These are phyloP conservation scores for Leccinum rimulosum DNA, from an alignment of 768 basidiomycete species.

Conservation along the genomic window DNA sequence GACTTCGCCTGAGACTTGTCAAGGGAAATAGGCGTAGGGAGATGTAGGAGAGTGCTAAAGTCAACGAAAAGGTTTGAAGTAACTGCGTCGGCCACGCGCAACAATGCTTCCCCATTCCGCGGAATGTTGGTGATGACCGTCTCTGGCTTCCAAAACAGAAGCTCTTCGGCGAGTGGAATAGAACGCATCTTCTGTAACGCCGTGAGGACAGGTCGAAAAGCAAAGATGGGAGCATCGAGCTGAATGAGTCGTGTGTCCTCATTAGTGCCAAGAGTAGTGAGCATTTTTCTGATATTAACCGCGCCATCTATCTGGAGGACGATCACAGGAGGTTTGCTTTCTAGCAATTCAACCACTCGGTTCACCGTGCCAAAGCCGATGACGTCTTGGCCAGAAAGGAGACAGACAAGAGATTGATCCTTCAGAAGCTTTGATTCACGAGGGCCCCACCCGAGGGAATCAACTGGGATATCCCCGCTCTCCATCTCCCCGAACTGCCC, in stretches of 20 bases:
- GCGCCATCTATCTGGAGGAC: conserved; percentile 52
- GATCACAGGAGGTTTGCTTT: conserved; percentile 45
- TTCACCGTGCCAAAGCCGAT: conserved; percentile 53
- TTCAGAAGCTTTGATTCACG: conserved; percentile 37
- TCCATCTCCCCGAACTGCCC: conserved; percentile 30
- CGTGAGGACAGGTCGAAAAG: conserved; percentile 60
- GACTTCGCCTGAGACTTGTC: conserved; percentile 49
- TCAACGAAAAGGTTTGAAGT: conserved; percentile 34
- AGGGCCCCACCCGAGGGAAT: conserved; percentile 34
- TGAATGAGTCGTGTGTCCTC: conserved; percentile 45
- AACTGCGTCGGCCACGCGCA: conserved; percentile 24
- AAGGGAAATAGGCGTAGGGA: conserved; percentile 40
- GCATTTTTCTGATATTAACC: conserved; percentile 34
- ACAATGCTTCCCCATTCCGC: not conserved
- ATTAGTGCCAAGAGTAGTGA: conserved; percentile 37
- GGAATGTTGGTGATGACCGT: not conserved
- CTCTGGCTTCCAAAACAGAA: conserved; percentile 50
- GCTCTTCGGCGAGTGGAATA: conserved; percentile 48
- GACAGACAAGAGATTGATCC: conserved; percentile 54
- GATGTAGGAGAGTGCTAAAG: conserved; percentile 35
- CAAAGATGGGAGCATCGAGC: conserved; percentile 56
- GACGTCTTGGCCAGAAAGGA: conserved; percentile 46
- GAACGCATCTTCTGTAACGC: conserved; percentile 44
- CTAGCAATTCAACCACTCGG: conserved; percentile 54
- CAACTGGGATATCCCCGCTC: conserved; percentile 31